Evolutionary conservation across 768 basidiomycete species (phyloP).

Genomic region (Naganishia randhawae): DNA sequence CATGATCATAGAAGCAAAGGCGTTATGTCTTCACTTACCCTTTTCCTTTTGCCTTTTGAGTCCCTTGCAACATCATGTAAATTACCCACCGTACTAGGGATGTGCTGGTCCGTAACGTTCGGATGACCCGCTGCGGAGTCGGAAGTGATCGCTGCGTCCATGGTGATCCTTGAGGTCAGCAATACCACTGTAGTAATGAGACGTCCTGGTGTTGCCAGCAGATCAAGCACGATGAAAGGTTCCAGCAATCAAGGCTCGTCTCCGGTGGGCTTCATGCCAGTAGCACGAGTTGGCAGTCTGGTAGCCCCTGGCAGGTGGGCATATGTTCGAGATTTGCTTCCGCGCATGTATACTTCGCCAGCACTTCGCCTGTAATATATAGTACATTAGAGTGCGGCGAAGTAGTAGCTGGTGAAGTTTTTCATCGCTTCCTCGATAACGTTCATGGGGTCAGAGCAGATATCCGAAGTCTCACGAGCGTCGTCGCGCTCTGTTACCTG

Average conservation of each 20-base stretch:
- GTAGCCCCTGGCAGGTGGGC: no score
- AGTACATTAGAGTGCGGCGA: neutral
- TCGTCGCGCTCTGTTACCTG: neutral
- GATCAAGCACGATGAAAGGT: no score
- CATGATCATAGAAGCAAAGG: neutral
- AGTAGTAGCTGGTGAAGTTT: neutral
- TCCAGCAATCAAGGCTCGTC: no score
- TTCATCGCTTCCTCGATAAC: neutral
- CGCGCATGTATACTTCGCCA: no score
- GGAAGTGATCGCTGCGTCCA: neutral
- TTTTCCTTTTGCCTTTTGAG: conserved; percentile 4
- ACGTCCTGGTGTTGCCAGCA: no score
- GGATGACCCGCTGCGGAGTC: neutral
- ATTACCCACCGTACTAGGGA: no score
- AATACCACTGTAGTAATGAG: neutral
- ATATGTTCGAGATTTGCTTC: neutral
- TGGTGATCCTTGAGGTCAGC: neutral
- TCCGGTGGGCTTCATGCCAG: no score
- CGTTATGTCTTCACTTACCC: neutral
- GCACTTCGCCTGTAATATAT: no score
- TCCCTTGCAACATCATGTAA: neutral
- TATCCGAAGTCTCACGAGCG: no score
- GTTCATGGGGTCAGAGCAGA: no score
- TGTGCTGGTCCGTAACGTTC: neutral
- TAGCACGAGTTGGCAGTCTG: no score